Conservation (phyloP, 1,284 basidiomycete genomes). For the Thecaphora thlaspeos region DNA sequence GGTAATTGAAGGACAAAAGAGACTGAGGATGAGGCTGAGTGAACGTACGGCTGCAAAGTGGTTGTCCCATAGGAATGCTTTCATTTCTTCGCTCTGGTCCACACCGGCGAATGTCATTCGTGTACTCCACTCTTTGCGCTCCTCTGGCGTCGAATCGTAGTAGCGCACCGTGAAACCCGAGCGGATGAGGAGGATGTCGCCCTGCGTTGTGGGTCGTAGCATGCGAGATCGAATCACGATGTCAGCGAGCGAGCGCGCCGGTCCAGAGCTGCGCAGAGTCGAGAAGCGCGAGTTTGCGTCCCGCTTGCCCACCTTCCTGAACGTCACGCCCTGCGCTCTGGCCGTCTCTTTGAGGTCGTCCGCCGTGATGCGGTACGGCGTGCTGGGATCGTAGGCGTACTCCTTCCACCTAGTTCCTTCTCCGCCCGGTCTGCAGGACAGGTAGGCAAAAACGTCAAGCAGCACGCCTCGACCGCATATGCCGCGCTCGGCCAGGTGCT, state of each 20-base stretch:
- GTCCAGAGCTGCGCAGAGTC: too few relatives aligned
- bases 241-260: too few relatives aligned
- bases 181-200: slow-evolving; percentile 45
- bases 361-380: slow-evolving; percentile 65
- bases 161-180: slow-evolving; percentile 69
- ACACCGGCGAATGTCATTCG: slow-evolving; percentile 38
- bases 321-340: slow-evolving; percentile 64
- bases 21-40: not conserved
- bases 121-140: slow-evolving; percentile 61
- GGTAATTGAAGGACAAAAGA: not conserved
- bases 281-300: not conserved
- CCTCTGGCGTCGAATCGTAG: slow-evolving; percentile 61
- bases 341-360: slow-evolving; percentile 67
- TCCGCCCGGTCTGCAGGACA: slow-evolving; percentile 14
- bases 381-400: slow-evolving; percentile 64
- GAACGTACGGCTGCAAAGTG: slow-evolving; percentile 68
- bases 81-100: slow-evolving; percentile 48
- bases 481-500: slow-evolving; percentile 66
- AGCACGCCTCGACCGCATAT: slow-evolving; percentile 72
- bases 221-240: too few relatives aligned
- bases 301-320: slow-evolving; percentile 14
- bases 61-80: slow-evolving; percentile 65
- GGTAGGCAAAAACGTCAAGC: slow-evolving; percentile 63
- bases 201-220: not conserved
- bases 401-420: slow-evolving; percentile 14